Percentiles rank a stretch among this genome's conserved stretches.
phyloP scores from a whole-genome alignment of 1,139 yeast species.

The Protomyces gravidus region DNA sequence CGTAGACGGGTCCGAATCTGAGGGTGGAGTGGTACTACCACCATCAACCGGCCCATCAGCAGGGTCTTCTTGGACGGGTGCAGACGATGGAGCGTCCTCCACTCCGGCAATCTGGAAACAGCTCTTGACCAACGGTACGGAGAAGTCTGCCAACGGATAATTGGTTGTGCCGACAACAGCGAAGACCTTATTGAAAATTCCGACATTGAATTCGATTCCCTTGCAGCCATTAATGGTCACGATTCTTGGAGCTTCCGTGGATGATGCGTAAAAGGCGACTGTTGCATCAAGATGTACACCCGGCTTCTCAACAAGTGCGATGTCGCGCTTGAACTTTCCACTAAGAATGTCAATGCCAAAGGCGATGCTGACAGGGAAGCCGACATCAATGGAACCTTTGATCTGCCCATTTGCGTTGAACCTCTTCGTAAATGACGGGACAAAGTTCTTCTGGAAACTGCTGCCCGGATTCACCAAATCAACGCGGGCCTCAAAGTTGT shows the following conservation, averaged over 20 bases:
- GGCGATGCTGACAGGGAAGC: background rate
- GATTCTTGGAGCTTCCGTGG: background rate
- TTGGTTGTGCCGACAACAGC: background rate
- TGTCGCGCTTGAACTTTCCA: background rate
- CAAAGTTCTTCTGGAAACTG: background rate
- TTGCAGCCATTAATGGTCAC: background rate
- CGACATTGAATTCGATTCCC: background rate
- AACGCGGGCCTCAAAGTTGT: background rate
- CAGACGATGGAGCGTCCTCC: background rate
- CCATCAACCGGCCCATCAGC: background rate
- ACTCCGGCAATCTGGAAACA: background rate
- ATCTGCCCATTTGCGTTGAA: background rate
- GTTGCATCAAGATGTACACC: background rate
- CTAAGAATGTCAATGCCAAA: background rate
- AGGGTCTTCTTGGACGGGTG: background rate
- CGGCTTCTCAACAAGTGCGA: background rate
- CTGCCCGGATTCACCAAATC: background rate
- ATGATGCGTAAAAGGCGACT: background rate
- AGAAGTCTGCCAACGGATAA: background rate
- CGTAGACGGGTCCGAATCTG: too few species aligned
- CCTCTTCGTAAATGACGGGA: background rate
- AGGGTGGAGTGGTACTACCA: too few species aligned
- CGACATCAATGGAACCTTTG: background rate
- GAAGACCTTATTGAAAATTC: background rate
- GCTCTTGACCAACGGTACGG: background rate